Percentiles rank a stretch among this genome's conserved stretches.
These are phyloP conservation scores for Hemileccinum impolitum DNA, from an alignment of 768 basidiomycete species.

Conservation along the genomic window DNA sequence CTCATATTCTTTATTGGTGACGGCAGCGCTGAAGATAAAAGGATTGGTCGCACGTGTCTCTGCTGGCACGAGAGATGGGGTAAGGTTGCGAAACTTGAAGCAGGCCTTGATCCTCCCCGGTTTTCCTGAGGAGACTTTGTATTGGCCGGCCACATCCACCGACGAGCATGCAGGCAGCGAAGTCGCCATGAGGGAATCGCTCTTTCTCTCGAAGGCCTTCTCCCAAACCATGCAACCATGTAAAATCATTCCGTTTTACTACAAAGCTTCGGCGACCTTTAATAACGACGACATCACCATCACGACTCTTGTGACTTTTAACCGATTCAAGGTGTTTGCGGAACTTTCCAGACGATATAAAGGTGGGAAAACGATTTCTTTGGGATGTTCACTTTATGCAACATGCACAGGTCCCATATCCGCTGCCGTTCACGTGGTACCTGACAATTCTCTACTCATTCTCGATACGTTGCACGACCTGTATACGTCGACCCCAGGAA, in stretches of 20 bases:
- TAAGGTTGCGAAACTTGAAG: not conserved
- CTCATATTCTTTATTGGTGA: slow-evolving; percentile 23
- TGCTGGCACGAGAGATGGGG: not conserved
- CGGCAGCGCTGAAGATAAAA: slow-evolving; percentile 6
- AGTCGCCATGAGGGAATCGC: slow-evolving; percentile 41
- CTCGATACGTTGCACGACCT: slow-evolving; percentile 63
- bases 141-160: slow-evolving; percentile 16
- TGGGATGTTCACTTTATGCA: not conserved
- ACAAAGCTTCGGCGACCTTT: slow-evolving; percentile 56
- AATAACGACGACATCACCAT: slow-evolving; percentile 73
- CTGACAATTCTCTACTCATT: slow-evolving; percentile 39
- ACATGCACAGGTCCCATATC: slow-evolving; percentile 71
- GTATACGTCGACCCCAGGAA: slow-evolving; percentile 61
- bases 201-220: slow-evolving; percentile 69
- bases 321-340: slow-evolving; percentile 69
- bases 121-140: slow-evolving; percentile 16
- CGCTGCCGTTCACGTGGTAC: slow-evolving; percentile 71
- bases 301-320: slow-evolving; percentile 79
- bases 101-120: not conserved
- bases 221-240: slow-evolving; percentile 67
- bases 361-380: slow-evolving; percentile 42
- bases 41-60: slow-evolving; percentile 4
- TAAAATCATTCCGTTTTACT: slow-evolving; percentile 79
- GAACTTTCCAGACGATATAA: slow-evolving; percentile 73
- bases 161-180: not conserved